Evolutionary conservation across 2,329 filamentous ascomycete species (phyloP).

Genomic region (Exserohilum rostratum): DNA sequence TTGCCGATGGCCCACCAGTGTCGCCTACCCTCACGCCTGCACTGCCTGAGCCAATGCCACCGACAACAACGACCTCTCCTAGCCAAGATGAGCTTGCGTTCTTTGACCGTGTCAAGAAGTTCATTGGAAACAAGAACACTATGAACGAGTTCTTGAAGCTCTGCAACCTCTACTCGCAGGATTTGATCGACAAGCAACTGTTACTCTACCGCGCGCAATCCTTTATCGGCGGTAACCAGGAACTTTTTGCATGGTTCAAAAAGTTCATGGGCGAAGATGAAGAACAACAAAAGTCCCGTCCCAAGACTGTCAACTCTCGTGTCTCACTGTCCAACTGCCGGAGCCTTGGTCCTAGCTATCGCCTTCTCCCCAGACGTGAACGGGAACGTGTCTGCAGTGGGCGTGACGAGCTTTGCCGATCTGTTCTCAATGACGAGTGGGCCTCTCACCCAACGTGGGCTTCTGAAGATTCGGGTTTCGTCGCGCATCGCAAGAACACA

Average conservation of each 20-base stretch:
- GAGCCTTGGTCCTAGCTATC: constrained; percentile 93
- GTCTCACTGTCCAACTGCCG: constrained; percentile 96
- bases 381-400: constrained; percentile 91
- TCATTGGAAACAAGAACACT: constrained; percentile 86
- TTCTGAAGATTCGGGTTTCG: constrained; percentile 96
- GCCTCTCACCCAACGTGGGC: constrained; percentile 99
- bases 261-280: constrained; percentile 79
- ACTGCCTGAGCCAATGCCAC: constrained; percentile 84
- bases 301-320: constrained; percentile 76
- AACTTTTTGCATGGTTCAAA: constrained; percentile 89
- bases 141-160: constrained; percentile 98
- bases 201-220: constrained; percentile 80
- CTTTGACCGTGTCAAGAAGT: constrained; percentile 97
- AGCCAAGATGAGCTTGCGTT: constrained; percentile 86
- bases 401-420: constrained; percentile 90
- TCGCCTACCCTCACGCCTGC: constrained; percentile 89
- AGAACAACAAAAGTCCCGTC: constrained; percentile 50
- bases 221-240: constrained; percentile 87
- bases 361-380: constrained; percentile 87
- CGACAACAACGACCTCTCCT: constrained; percentile 73
- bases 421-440: constrained; percentile 96
- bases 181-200: constrained; percentile 84
- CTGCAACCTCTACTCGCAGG: constrained; percentile 92
- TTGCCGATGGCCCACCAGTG: constrained; percentile 65
- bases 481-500: constrained; percentile 94